phyloP scores from a whole-genome alignment of 345 rosid genomes.

The Eucalyptus pumila region DNA sequence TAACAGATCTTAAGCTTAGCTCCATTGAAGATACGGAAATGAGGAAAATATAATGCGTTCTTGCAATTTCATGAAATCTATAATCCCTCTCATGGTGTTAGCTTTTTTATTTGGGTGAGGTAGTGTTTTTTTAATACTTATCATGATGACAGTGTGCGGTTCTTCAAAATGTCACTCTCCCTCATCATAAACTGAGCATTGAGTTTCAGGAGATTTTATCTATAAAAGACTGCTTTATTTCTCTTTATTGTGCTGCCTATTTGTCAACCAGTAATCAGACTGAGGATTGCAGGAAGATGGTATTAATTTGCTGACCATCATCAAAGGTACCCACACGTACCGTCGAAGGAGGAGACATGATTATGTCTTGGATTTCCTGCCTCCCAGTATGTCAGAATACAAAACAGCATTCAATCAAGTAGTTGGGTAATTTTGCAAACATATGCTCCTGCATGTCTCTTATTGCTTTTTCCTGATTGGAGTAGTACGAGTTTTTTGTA shows the following conservation, averaged over 20 bases:
- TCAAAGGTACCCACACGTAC: slow-evolving; percentile 68
- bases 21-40: not conserved
- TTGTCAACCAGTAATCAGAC: not conserved
- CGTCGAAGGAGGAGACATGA: slow-evolving; percentile 55
- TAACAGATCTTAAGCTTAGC: not conserved
- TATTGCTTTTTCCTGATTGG: not conserved
- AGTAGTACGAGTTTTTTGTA: not conserved
- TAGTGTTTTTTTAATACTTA: not conserved
- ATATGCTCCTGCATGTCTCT: not conserved
- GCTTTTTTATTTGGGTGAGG: not conserved
- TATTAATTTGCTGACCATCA: slow-evolving; percentile 54
- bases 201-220: not conserved
- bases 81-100: not conserved
- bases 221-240: not conserved
- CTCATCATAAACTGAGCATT: not conserved
- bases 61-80: not conserved
- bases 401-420: slow-evolving; percentile 14
- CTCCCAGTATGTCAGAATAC: slow-evolving; percentile 62
- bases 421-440: slow-evolving; percentile 25
- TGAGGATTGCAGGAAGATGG: slow-evolving; percentile 54
- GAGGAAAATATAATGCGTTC: not conserved
- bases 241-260: not conserved
- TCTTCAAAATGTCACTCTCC: not conserved
- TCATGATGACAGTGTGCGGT: not conserved
- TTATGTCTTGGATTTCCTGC: slow-evolving; percentile 55